Evolutionary conservation across 164 flowering plant species (phyloP), one percentile per base, ranked within the genome.

Genomic region (Nelumbo lutea): DNA sequence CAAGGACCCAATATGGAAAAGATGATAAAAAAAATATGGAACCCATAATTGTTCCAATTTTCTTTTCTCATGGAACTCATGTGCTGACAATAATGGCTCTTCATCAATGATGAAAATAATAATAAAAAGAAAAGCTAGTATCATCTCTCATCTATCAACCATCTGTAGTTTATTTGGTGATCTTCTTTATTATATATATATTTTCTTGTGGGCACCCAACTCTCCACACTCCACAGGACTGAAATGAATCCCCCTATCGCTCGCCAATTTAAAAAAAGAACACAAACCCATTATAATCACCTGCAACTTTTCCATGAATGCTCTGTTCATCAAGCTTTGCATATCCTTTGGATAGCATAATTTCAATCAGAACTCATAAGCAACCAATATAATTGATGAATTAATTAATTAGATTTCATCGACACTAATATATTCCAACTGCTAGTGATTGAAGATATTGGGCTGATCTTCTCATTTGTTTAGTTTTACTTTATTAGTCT

Each of bases 71-170:
- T 79, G 75, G 68, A 70, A 68, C 61, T 68, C 82, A 77, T 77
- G 79, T 79, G 83, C 55, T 46, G 43, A 58, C 78, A 72, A 82
- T 82, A 53, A 82, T 82, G 57, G 73, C 73, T 61, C 61, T 53
- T 50, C 71, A 27, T 67, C 73, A 71, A 72, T 79, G 73, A 72
- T 69, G 77, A 45, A 51, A 69, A 42, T 52, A 66, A 38, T 59
- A 61, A 5, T 44, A 40, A 8, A 50, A 44, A 2, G 44, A 62
- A 63, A 58, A 15, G 57, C 8, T 11, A 64, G 38, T 9, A 14
- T n/a, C 47, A 14, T 0, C 27, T 27, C 9, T 14, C 7, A 53
- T 48, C 2, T 4, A 3, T n/a, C 5, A n/a, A 39, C 41, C 11
- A 42, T 61, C 13, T 9, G 60, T 55, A 62, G 9, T 14, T 57